These are phyloP conservation scores for Porogramme epimiltina DNA, from an alignment of 1,284 basidiomycete species.

Conservation along the genomic window DNA sequence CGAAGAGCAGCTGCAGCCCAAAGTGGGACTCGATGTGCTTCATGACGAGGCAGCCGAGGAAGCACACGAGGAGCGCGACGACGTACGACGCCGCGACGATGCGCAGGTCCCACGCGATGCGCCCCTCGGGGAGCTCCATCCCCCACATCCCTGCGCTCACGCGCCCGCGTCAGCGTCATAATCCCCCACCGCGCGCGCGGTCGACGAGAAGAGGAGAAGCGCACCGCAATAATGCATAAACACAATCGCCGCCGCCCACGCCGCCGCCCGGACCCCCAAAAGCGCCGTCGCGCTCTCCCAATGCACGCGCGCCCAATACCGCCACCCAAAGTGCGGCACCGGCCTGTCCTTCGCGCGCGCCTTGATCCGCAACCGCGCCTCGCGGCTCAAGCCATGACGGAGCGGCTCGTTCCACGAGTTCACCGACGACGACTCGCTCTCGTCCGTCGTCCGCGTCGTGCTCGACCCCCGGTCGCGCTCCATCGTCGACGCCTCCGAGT, in stretches of 20 bases:
- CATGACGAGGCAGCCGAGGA: slow-evolving; percentile 31
- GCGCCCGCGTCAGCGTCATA: no score
- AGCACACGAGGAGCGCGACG: slow-evolving; percentile 30
- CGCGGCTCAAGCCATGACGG: slow-evolving; percentile 30
- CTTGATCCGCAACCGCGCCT: slow-evolving; percentile 31
- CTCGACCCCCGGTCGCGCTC: no score
- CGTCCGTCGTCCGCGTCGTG: neutral
- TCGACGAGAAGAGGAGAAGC: slow-evolving; percentile 2
- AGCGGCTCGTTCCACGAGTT: slow-evolving; percentile 30
- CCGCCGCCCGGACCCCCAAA: slow-evolving; percentile 25
- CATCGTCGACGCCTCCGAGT: no score
- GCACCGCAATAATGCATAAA: slow-evolving; percentile 35
- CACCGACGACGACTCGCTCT: slow-evolving; percentile 3
- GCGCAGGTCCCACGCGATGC: slow-evolving; percentile 27
- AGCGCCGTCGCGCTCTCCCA: slow-evolving; percentile 24
- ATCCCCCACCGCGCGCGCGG: no score
- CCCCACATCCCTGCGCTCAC: slow-evolving; percentile 30
- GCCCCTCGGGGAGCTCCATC: slow-evolving; percentile 31
- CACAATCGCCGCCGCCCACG: slow-evolving; percentile 31
- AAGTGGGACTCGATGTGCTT: slow-evolving; percentile 34
- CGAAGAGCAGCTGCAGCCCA: slow-evolving; percentile 31
- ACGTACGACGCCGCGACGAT: slow-evolving; percentile 29
- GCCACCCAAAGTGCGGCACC: slow-evolving; percentile 29
- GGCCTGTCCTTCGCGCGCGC: slow-evolving; percentile 30
- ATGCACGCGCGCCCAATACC: slow-evolving; percentile 27